Evolutionary conservation across 2,329 filamentous ascomycete genomes (phyloP), one percentile per base, ranked within the genome.

Genomic region (Shiraia bambusicola): DNA sequence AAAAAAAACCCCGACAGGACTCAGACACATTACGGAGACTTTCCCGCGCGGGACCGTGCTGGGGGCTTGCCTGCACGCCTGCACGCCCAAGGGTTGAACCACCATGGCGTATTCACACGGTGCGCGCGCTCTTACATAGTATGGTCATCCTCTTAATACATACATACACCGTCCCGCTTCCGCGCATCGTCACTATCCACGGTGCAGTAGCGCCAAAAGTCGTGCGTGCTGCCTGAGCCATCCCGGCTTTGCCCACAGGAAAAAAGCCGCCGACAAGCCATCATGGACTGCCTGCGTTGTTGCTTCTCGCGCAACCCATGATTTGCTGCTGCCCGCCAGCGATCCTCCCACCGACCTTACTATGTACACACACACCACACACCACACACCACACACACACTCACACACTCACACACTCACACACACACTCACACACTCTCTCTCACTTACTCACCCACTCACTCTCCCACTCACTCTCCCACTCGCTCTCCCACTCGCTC

Each of bases 161-260:
- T n/a, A n/a, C n/a, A n/a, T n/a, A n/a, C n/a, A n/a, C n/a, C 40
- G 37, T 37, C 52, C 58, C 57, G 56, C 52, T 65, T 65, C 61
- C 59, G 59, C 61, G 55, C 52, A 52, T 61, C 50, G 39, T 50
- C 45, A 53, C 49, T 49, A 27, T 47, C 44, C 42, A 48, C 34
- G 40, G 47, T 58, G 59, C 61, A 61, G 58, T 61, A 59, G 57
- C 52, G 53, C 40, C 35, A 10, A 47, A 22, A 43, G 46, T 42
- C 45, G 41, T 50, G 54, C 54, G 45, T 47, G 40, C 42, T 28
- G 24, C 3, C 34, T 17, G 31, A 22, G 45, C 40, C 43, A 49
- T 41, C 45, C 45, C 34, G 36, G 40, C n/a, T 34, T 40, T 40
- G 45, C 37, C 39, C 33, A 45, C 34, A 42, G 39, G 39, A 44